These are phyloP conservation scores for Russula olivacea DNA, from an alignment of 768 basidiomycete species.

Conservation along the genomic window DNA sequence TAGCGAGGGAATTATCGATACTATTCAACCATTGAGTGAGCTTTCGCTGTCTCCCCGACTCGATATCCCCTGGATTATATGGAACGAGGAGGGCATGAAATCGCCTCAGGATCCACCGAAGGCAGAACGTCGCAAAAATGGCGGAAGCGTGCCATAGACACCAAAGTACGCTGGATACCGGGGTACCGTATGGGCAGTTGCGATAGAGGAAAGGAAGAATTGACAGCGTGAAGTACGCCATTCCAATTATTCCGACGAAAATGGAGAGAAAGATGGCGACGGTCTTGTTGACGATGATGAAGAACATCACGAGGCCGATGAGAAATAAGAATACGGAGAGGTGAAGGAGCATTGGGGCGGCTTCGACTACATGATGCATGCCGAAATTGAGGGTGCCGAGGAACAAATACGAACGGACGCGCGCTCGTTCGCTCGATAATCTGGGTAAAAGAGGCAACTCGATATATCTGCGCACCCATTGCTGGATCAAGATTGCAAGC, in stretches of 20 bases:
- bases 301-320: conserved; percentile 42
- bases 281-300: conserved; percentile 30
- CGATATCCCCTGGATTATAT: conserved; percentile 1
- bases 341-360: conserved; percentile 44
- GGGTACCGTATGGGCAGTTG: conserved; percentile 25
- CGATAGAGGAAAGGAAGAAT: conserved; percentile 20
- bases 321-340: conserved; percentile 46
- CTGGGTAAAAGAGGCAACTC: conserved; percentile 28
- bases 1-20: background rate
- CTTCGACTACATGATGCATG: conserved; percentile 37
- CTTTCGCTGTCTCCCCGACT: background rate
- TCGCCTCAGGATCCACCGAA: conserved; percentile 1
- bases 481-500: conserved; percentile 13
- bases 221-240: conserved; percentile 21
- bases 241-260: conserved; percentile 4
- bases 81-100: conserved; percentile 12
- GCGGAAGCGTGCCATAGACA: conserved; percentile 1
- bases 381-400: conserved; percentile 37
- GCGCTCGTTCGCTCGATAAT: conserved; percentile 33
- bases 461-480: conserved; percentile 21
- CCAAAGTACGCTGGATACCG: conserved; percentile 13
- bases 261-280: conserved; percentile 15
- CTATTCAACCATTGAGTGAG: conserved; percentile 5
- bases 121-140: background rate
- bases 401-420: conserved; percentile 36